Base-by-base conservation (phyloP, 192 early-diverging fungal species). In the Gaertneriomyces sp. region DNA sequence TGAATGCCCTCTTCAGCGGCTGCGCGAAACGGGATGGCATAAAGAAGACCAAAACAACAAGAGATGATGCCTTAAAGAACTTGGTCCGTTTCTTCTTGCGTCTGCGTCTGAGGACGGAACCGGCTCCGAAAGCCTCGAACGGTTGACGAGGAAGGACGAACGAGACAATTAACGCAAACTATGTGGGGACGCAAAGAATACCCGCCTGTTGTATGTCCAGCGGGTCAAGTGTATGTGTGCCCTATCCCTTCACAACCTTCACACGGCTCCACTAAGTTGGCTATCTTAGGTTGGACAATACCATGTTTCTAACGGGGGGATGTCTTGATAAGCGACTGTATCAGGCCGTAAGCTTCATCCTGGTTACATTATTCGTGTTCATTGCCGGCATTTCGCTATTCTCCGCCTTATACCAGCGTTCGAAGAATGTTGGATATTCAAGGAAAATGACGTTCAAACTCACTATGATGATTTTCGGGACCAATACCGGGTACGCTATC, bases 181-280 rank as follows among this genome's bases (percentile, higher is more conserved):
- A 49, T 49, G 47, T 49, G 47, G 47, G 47, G 47, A 49, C 47
- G 47, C 0, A 49, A 12, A 49, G 47, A 49, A 49, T 49, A 49
- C 47, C 47, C 47, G 17, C 47, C 47, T 49, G 47, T 17, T 12
- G 47, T 49, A 2, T 49, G 47, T 49, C 47, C 47, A 49, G 12
- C 11, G 17, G 47, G 47, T n/a, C 11, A n/a, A 17, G 17, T 49
- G 47, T 49, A 49, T 49, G 47, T 49, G 0, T 49, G 47, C 47
- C 1, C 47, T 49, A 12, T 49, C 17, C 12, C 1, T n/a, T n/a
- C n/a, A 49, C 2, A n/a, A 49, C 47, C 17, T 49, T 49, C 17
- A 12, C 12, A 17, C 1, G 11, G 3, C 12, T n/a, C 12, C 47
- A 49, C 47, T 49, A n/a, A 17, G 2, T 49, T 17, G 17, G 11